Evolutionary conservation across 2,329 filamentous ascomycete species (phyloP), one percentile per base, ranked within the genome.

Genomic region (Chrysosporium keratinophilum): DNA sequence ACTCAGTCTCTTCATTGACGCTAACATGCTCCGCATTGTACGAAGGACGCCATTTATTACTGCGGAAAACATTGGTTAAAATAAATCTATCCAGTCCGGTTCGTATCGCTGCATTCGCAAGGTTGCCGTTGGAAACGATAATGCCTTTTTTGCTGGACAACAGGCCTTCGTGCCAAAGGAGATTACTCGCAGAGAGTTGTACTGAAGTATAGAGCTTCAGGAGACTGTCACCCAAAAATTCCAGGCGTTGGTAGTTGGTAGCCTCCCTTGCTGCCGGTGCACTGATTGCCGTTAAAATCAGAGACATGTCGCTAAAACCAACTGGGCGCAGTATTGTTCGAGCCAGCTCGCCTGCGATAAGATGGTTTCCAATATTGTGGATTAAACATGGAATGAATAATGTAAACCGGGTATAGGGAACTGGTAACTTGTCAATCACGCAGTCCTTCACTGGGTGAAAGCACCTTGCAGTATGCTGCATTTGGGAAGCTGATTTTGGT

Each of bases 171-270:
- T 87, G 87, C 77, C 81, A 88, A 3, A 76, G 69, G 0, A 79
- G 78, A 56, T 89, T 68, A 33, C 75, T 64, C 15, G 76, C 75
- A 64, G 77, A 74, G 3, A 90, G 74, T 53, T 88, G 83, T 1
- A 88, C 66, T 0, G 82, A 81, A 0, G 85, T 77, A 45, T 80
- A 81, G 54, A 84, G 79, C 63, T 97, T 97, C 37, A 97, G 74
- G 1, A 95, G 75, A 0, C 82, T 82, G 62, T 97, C 91, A 0
- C 93, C 93, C 0, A 96, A 71, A 60, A 94, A 94, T 65, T 97
- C 93, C 0, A 95, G 73, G 2, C 85, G 76, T 62, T 97, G 85
- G 64, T 96, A 96, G 59, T 95, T 78, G 0, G 75, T 76, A 1
- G 71, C 66, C 46, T 83, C 81, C 1, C 68, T 64, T 0, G 87